phyloP scores from a whole-genome alignment of 192 early-diverging fungal genomes.

The Lunasporangiospora selenospora region DNA sequence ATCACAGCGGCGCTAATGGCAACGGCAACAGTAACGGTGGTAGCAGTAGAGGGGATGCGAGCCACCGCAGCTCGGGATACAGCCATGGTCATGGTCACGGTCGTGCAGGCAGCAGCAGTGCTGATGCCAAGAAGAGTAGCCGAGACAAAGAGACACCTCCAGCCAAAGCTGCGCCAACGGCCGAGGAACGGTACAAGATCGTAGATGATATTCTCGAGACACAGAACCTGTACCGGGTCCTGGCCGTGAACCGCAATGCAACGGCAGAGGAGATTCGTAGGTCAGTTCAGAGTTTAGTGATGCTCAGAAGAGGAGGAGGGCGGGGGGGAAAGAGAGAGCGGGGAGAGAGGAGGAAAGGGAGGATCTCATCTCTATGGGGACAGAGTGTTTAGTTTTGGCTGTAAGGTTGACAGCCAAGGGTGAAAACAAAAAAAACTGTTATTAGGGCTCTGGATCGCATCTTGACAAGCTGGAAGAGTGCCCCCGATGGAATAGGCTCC shows the following conservation, averaged over 20 bases:
- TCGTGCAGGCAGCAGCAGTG: too few relatives aligned
- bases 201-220: slow-evolving; percentile 60
- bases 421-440: too few relatives aligned
- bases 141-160: slow-evolving; percentile 1
- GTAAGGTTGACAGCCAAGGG: too few relatives aligned
- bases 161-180: slow-evolving; percentile 25
- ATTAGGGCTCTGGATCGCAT: too few relatives aligned
- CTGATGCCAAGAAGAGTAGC: background rate
- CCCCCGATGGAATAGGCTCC: too few relatives aligned
- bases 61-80: too few relatives aligned
- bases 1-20: too few relatives aligned
- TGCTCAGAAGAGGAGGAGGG: background rate
- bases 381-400: background rate
- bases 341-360: background rate
- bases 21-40: too few relatives aligned
- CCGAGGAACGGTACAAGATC: slow-evolving; percentile 45
- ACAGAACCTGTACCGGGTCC: slow-evolving; percentile 55
- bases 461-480: too few relatives aligned
- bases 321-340: too few relatives aligned
- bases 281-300: slow-evolving; percentile 1
- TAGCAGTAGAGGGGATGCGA: too few relatives aligned
- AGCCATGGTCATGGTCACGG: too few relatives aligned
- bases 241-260: slow-evolving; percentile 50
- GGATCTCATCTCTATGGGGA: background rate
- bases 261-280: slow-evolving; percentile 57